Base-by-base conservation (phyloP, 768 basidiomycete genomes). In the Tulasnella sp. region DNA sequence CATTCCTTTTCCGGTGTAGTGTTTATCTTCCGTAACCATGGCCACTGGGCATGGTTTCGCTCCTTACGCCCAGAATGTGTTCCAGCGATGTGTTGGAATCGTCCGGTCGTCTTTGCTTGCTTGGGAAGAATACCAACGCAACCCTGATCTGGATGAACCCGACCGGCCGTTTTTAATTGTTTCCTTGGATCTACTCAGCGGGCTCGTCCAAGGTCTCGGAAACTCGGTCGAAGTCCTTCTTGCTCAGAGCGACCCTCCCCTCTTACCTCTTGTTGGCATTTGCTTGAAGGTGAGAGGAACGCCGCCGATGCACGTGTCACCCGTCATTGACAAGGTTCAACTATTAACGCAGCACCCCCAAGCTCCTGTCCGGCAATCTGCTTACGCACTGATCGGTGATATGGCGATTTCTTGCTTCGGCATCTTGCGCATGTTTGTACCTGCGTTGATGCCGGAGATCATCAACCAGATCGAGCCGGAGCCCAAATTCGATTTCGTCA, bases 151-250 rank as follows among this genome's bases (percentile, higher is more conserved):
- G 60, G 92, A 97, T 55, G 92, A 96, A 68, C 96, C 96, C 2
- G 96, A 98, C 72, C 84, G 86, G 66, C 86, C 93, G 3, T 97
- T 97, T 80, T 81, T 99, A 49, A 93, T 99, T 56, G 96, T 98
- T 25, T 89, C 96, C 5, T 77, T 99, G n/a, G 96, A 99, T 69
- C 76, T 99, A 34, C 77, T 99, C 23, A 96, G 91, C 7, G 96
- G 96, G 52, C 75, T 99, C 17, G 92, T 92, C 3, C 96, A 99
- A 68, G 96, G 93, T 21, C 77, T 99, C 59, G 84, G 88, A 45
- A 79, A 78, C 70, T 73, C 77, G 15, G 77, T 98, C 45, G 84
- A 88, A 61, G 72, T 80, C 17, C 71, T 90, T 53, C 84, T 97
- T 66, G 71, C 74, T 17, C 72, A 69, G 37, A 79, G 75, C 66